Percentiles rank a stretch among this genome's conserved stretches.
Conservation (phyloP, 495 filamentous ascomycete species). For the Hypoxylon cercidicola region DNA sequence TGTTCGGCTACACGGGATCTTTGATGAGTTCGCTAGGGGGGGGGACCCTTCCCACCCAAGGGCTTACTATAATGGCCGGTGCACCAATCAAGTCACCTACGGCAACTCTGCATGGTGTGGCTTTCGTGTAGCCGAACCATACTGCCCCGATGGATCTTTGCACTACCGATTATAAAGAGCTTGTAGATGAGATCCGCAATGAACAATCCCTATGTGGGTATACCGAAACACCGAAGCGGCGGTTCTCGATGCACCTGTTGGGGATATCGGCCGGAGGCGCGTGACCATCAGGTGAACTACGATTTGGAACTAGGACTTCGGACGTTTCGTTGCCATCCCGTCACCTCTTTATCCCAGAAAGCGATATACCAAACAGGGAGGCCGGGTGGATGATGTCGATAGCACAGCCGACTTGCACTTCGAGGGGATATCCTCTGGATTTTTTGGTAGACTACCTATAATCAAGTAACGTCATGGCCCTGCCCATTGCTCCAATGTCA, state of each 20-base stretch:
- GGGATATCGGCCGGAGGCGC: conserved; percentile 19
- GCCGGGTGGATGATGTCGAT: conserved; percentile 2
- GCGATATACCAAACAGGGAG: conserved; percentile 15
- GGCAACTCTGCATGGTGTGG: conserved; percentile 17
- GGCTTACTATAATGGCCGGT: conserved; percentile 38
- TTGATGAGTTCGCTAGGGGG: conserved; percentile 16
- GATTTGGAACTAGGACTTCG: conserved; percentile 4
- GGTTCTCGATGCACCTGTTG: conserved; percentile 21
- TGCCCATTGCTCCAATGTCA: conserved; percentile 10
- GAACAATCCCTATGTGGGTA: conserved; percentile 23
- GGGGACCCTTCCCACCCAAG: conserved; percentile 23
- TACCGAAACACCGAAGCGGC: conserved; percentile 36
- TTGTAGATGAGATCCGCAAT: conserved; percentile 31
- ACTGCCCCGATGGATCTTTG: conserved; percentile 8
- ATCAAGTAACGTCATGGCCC: conserved; percentile 30
- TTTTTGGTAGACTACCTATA: conserved; percentile 35
- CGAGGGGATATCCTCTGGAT: conserved; percentile 20
- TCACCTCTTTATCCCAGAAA: conserved; percentile 12
- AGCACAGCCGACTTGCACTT: conserved; percentile 13
- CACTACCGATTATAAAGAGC: conserved; percentile 18
- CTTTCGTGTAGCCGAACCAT: conserved; percentile 33
- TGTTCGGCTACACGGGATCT: conserved; percentile 35
- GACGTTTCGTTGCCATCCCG: conserved; percentile 7
- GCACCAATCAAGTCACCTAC: conserved; percentile 33
- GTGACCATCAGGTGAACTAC: conserved; percentile 21